These are phyloP conservation scores for Kurtzmaniella natalensis DNA, from an alignment of 1,139 yeast species.

Conservation along the genomic window DNA sequence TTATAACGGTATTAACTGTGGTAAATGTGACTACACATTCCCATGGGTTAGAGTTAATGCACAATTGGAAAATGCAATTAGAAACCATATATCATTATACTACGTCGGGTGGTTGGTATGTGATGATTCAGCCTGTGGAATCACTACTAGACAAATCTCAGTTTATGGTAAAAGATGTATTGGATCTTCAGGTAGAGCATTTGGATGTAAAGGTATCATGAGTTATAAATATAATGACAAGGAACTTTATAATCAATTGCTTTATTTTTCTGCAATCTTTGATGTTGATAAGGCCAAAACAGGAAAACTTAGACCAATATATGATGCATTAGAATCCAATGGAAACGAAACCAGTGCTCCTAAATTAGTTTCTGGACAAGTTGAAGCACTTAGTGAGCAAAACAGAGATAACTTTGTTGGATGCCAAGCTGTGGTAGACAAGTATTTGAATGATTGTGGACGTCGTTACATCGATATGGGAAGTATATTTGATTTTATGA, in stretches of 20 bases:
- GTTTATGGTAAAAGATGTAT: slow-evolving; percentile 89
- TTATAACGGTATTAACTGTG: slow-evolving; percentile 69
- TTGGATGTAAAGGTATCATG: slow-evolving; percentile 83
- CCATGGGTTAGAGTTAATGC: slow-evolving; percentile 54
- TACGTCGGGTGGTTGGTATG: slow-evolving; percentile 85
- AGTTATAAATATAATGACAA: slow-evolving; percentile 72
- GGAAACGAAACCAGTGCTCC: slow-evolving; percentile 30
- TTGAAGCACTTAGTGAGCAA: slow-evolving; percentile 75
- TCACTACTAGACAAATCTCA: slow-evolving; percentile 76
- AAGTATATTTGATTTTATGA: slow-evolving; percentile 64
- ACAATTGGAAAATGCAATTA: slow-evolving; percentile 68
- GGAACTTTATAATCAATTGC: slow-evolving; percentile 79
- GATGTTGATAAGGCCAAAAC: slow-evolving; percentile 77
- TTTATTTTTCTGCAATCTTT: slow-evolving; percentile 74
- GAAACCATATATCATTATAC: slow-evolving; percentile 68
- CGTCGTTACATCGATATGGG: slow-evolving; percentile 90
- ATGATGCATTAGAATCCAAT: slow-evolving; percentile 21
- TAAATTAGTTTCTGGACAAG: slow-evolving; percentile 51
- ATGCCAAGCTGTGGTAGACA: slow-evolving; percentile 60
- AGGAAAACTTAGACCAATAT: slow-evolving; percentile 47
- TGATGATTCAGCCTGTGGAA: slow-evolving; percentile 81
- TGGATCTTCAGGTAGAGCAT: slow-evolving; percentile 55
- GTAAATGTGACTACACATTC: slow-evolving; percentile 51
- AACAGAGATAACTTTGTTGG: slow-evolving; percentile 61
- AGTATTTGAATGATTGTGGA: slow-evolving; percentile 80